These are phyloP conservation scores for Penicillium sp. DNA, from an alignment of 2,329 filamentous ascomycete genomes.

Conservation along the genomic window DNA sequence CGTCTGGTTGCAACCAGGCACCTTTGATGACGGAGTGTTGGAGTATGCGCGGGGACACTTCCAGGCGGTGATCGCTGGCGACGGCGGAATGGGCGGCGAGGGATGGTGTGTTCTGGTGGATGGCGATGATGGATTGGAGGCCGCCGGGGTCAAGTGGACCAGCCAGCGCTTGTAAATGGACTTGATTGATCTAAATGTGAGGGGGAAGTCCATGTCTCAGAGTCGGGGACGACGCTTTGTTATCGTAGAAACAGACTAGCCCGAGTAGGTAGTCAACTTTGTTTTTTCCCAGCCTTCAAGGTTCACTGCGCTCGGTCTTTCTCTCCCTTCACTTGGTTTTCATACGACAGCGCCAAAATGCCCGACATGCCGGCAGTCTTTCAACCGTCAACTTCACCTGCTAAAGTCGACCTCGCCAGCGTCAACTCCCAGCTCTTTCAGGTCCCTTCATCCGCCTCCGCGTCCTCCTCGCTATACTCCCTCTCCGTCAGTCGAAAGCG, in stretches of 20 bases:
- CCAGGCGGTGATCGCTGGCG: conserved; percentile 64
- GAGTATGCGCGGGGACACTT: conserved; percentile 68
- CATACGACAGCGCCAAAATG: conserved; percentile 12
- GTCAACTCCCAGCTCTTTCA: conserved; percentile 40
- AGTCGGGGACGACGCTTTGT: neutral
- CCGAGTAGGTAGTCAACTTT: neutral
- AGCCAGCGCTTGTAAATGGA: conserved; percentile 39
- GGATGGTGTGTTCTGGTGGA: conserved; percentile 89
- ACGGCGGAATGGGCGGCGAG: conserved; percentile 64
- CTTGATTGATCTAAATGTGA: neutral
- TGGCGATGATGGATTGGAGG: conserved; percentile 60
- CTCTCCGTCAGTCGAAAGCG: conserved; percentile 37
- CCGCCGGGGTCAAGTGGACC: conserved; percentile 56
- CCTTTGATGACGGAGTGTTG: conserved; percentile 74
- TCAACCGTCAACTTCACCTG: conserved; percentile 35
- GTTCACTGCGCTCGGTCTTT: neutral
- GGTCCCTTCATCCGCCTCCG: conserved; percentile 34
- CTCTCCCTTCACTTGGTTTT: neutral
- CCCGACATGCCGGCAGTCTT: conserved; percentile 35
- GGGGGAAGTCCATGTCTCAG: neutral
- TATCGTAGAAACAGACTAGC: neutral
- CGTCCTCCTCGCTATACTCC: conserved; percentile 39
- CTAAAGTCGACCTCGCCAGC: conserved; percentile 40
- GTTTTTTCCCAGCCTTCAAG: neutral
- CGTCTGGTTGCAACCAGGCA: conserved; percentile 90